These are phyloP conservation scores for Pythium scleroteichum DNA, from an alignment of 352 stramenopile genomes.

Conservation along the genomic window DNA sequence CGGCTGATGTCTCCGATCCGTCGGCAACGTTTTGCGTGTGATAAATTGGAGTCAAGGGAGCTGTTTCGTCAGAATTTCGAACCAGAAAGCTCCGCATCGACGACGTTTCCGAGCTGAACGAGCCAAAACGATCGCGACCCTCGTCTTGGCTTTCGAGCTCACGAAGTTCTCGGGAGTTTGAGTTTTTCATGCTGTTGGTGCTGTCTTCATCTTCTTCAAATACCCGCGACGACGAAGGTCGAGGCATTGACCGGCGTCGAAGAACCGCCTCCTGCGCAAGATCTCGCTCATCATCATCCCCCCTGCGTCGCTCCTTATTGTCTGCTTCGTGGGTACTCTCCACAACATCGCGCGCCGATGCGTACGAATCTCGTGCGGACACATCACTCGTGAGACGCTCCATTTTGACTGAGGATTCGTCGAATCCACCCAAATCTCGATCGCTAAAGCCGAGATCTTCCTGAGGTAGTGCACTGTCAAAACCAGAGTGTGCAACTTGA, in stretches of 20 bases:
- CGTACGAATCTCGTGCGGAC: slow-evolving; percentile 38
- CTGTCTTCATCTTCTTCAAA: slow-evolving; percentile 31
- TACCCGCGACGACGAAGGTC: slow-evolving; percentile 17
- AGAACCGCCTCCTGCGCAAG: slow-evolving; percentile 17
- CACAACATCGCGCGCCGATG: slow-evolving; percentile 20
- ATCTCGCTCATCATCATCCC: slow-evolving; percentile 5
- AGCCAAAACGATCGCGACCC: slow-evolving; percentile 13
- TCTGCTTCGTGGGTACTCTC: not conserved
- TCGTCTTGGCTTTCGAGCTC: slow-evolving; percentile 14
- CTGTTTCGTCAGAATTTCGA: slow-evolving; percentile 15
- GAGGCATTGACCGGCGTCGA: slow-evolving; percentile 6
- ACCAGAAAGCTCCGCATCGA: slow-evolving; percentile 21
- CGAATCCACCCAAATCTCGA: not conserved
- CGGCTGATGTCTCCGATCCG: not conserved
- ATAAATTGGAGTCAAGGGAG: slow-evolving; percentile 2
- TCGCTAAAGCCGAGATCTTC: not conserved
- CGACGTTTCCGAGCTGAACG: slow-evolving; percentile 25
- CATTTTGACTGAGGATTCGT: not conserved
- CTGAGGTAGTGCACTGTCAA: not conserved
- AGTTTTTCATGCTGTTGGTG: not conserved
- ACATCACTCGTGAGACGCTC: not conserved
- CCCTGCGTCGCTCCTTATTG: not conserved
- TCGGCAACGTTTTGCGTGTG: slow-evolving; percentile 8
- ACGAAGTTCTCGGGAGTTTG: not conserved
- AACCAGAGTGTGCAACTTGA: not conserved